A percentile compares a stretch with the other conserved stretches of the same genome.
Evolutionary conservation across 1,284 basidiomycete genomes (phyloP).

Genomic region (Malassezia sympodialis): DNA sequence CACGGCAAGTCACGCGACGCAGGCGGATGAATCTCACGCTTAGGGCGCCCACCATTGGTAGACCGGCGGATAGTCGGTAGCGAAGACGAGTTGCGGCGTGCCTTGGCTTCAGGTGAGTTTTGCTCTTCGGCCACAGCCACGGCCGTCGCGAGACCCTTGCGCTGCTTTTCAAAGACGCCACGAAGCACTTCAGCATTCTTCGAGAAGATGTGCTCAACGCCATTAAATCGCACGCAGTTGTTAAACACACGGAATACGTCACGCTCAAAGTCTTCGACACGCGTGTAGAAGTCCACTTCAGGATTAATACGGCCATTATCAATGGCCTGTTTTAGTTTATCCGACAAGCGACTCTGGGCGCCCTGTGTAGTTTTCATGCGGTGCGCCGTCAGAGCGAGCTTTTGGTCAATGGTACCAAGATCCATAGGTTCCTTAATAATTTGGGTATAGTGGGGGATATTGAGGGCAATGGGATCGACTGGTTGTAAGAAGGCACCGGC

Average conservation of each 20-base stretch:
- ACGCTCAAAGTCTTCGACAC: constrained; percentile 29
- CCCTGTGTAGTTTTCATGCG: constrained; percentile 23
- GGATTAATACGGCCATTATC: constrained; percentile 25
- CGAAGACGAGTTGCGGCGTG: constrained; percentile 63
- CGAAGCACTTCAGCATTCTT: constrained; percentile 71
- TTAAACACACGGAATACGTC: constrained; percentile 59
- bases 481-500: constrained; percentile 71
- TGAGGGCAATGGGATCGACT: constrained; percentile 79
- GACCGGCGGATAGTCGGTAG: constrained; percentile 64
- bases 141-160: constrained; percentile 48
- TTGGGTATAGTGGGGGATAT: constrained; percentile 78
- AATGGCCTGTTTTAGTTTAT: constrained; percentile 35
- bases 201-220: constrained; percentile 67
- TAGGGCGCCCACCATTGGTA: constrained; percentile 64
- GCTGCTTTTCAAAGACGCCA: constrained; percentile 74
- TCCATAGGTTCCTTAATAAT: constrained; percentile 91
- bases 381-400: constrained; percentile 50
- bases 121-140: constrained; percentile 51
- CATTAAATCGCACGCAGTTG: constrained; percentile 87
- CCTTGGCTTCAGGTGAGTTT: constrained; percentile 36
- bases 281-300: constrained; percentile 28
- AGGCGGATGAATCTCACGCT: constrained; percentile 92
- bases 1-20: constrained; percentile 83
- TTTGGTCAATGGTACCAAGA: constrained; percentile 81
- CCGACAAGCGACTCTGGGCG: constrained; percentile 19